phyloP scores from a whole-genome alignment of 208 protist genomes.

The Trichomonas tenax region DNA sequence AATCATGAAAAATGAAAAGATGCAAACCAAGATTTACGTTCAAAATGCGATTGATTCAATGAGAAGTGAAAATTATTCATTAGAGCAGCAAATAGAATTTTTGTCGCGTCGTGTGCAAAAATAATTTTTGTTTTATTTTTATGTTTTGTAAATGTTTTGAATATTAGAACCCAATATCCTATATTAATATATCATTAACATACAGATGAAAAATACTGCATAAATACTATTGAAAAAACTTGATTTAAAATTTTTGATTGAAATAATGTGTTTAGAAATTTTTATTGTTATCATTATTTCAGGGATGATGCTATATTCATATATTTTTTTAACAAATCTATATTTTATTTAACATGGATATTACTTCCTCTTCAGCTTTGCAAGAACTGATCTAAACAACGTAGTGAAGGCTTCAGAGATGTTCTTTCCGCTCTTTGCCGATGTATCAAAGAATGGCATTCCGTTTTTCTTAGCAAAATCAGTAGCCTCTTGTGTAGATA shows the following conservation, averaged over 20 bases:
- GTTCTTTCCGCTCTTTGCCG: background rate
- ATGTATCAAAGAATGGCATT: conserved; percentile 1
- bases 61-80: background rate
- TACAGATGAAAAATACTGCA: too few species aligned
- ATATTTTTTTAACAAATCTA: background rate
- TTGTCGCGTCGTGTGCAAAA: background rate
- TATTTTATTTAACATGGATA: background rate
- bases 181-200: too few species aligned
- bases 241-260: too few species aligned
- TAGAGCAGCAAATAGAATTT: background rate
- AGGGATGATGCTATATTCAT: too few species aligned
- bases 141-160: background rate
- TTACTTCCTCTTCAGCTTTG: background rate
- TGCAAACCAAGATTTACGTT: background rate
- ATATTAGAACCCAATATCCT: too few species aligned
- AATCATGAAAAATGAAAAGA: background rate
- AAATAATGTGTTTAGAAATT: too few species aligned
- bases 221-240: too few species aligned
- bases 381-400: background rate
- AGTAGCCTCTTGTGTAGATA: background rate
- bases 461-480: background rate
- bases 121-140: background rate
- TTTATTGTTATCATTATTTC: too few species aligned
- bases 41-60: background rate
- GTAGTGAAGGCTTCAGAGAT: background rate